These are phyloP conservation scores for Aspergillus quadrilineatus DNA, from an alignment of 2,329 filamentous ascomycete species.

Conservation along the genomic window DNA sequence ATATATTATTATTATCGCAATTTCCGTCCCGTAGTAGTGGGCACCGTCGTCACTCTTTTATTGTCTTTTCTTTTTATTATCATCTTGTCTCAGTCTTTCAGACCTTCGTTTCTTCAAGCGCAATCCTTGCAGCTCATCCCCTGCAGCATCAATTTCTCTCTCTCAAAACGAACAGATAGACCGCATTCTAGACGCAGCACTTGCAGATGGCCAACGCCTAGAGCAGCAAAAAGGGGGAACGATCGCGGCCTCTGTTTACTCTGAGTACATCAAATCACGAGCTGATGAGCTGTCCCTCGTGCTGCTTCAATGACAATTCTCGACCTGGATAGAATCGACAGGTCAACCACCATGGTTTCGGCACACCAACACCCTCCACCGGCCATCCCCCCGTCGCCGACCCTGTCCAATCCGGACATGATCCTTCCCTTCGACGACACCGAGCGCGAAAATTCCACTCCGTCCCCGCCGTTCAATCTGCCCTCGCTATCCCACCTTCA, in stretches of 20 bases:
- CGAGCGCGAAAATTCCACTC: constrained; percentile 47
- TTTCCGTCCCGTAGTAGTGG: not conserved
- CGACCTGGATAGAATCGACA: not conserved
- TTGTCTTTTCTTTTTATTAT: not conserved
- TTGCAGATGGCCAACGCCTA: constrained; percentile 10
- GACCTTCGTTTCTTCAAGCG: not conserved
- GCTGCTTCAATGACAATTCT: not conserved
- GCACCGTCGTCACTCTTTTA: not conserved
- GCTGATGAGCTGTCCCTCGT: constrained; percentile 4
- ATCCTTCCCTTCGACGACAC: constrained; percentile 76
- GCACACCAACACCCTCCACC: constrained; percentile 17
- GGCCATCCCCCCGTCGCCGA: constrained; percentile 67
- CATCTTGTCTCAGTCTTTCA: not conserved
- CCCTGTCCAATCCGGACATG: constrained; percentile 91
- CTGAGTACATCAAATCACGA: not conserved
- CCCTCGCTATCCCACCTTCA: constrained; percentile 46
- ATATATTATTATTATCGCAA: not conserved
- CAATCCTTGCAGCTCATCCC: constrained; percentile 13
- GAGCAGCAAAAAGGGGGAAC: constrained; percentile 10
- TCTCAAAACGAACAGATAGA: constrained; percentile 8
- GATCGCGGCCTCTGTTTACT: not conserved
- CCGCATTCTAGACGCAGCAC: not conserved
- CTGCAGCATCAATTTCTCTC: constrained; percentile 5
- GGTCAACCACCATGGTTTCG: constrained; percentile 11
- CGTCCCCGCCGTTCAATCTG: constrained; percentile 53